These are phyloP conservation scores for Aspergillus olivimuriae DNA, from an alignment of 495 filamentous ascomycete genomes.

Conservation along the genomic window DNA sequence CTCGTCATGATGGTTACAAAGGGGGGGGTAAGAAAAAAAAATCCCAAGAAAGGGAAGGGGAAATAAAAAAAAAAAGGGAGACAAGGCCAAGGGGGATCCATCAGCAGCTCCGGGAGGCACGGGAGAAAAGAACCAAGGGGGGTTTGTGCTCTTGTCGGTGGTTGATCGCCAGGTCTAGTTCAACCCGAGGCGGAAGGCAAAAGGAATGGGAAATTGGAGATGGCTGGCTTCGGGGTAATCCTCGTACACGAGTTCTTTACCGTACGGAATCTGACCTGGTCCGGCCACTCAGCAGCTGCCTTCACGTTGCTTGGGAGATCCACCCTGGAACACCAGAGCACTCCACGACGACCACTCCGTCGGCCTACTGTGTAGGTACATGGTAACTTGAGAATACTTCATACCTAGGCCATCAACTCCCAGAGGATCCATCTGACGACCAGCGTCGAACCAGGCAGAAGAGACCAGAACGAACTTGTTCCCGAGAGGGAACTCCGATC, in stretches of 20 bases:
- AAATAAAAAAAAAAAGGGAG: constrained; percentile 1
- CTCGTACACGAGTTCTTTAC: constrained; percentile 5
- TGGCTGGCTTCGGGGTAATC: constrained; percentile 2
- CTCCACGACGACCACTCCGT: no score
- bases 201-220: constrained; percentile 22
- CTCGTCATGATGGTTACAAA: not conserved
- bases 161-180: constrained; percentile 27
- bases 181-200: constrained; percentile 20
- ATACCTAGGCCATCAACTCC: no score
- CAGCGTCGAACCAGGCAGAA: no score
- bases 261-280: no score
- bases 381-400: no score
- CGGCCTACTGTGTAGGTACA: no score
- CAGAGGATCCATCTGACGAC: no score
- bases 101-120: constrained; percentile 22
- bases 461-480: no score
- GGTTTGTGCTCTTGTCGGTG: constrained; percentile 27
- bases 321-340: no score
- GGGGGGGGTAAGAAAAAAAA: constrained; percentile 11
- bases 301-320: no score
- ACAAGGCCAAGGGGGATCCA: constrained; percentile 20
- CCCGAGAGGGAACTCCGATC: no score
- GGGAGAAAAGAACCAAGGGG: constrained; percentile 14
- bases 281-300: no score
- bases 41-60: not conserved